These are phyloP conservation scores for Haplosporangium sp. DNA, from an alignment of 371 early-diverging fungal species.

Conservation along the genomic window DNA sequence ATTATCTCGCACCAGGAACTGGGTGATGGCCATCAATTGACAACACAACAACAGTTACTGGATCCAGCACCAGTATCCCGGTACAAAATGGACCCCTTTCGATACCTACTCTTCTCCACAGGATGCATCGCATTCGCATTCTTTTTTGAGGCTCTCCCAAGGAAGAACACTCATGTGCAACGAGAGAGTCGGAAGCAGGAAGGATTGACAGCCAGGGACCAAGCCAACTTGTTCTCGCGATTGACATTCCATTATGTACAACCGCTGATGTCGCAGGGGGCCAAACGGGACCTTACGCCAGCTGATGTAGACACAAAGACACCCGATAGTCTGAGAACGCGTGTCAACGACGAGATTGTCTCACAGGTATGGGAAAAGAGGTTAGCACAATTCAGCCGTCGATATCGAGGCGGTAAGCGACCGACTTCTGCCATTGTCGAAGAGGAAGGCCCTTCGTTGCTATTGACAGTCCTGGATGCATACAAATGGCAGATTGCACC, in stretches of 20 bases:
- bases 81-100: conserved; percentile 32
- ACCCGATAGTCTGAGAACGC: conserved; percentile 14
- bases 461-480: conserved; percentile 22
- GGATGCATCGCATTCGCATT: conserved; percentile 29
- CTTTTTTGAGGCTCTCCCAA: conserved; percentile 35
- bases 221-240: conserved; percentile 46
- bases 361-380: conserved; percentile 21
- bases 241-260: conserved; percentile 31
- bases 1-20: background rate
- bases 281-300: conserved; percentile 18
- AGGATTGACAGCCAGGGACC: conserved; percentile 18
- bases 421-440: background rate
- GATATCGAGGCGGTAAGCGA: background rate
- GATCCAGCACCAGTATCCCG: conserved; percentile 39
- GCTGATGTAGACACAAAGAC: conserved; percentile 23
- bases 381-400: conserved; percentile 14
- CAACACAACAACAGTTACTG: background rate
- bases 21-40: background rate
- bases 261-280: conserved; percentile 31
- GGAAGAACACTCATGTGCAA: conserved; percentile 35
- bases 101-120: conserved; percentile 12
- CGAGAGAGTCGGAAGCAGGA: conserved; percentile 34
- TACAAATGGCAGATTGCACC: conserved; percentile 19
- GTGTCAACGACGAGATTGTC: conserved; percentile 22
- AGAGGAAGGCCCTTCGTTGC: conserved; percentile 17